Evolutionary conservation across 805 yeast genomes (phyloP).

Genomic region (Lachancea meyersii): DNA sequence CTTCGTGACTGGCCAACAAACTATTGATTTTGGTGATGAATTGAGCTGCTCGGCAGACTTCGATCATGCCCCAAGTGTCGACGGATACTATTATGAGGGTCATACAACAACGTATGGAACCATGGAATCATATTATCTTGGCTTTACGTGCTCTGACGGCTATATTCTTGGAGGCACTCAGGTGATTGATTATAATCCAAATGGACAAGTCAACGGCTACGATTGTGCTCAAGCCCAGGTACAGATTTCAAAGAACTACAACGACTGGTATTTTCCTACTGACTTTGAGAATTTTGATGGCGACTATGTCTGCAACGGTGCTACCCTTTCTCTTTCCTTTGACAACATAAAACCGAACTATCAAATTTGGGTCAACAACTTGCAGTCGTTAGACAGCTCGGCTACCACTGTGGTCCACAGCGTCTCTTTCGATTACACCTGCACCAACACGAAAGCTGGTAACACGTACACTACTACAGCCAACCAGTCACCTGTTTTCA

Average conservation of each 20-base stretch:
- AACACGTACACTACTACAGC: slow-evolving; percentile 19
- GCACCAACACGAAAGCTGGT: slow-evolving; percentile 26
- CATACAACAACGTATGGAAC: slow-evolving; percentile 32
- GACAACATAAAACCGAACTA: slow-evolving; percentile 23
- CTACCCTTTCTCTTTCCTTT: slow-evolving; percentile 18
- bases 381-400: slow-evolving; percentile 25
- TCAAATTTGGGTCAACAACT: slow-evolving; percentile 30
- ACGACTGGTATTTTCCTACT: slow-evolving; percentile 33
- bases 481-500: slow-evolving; percentile 9
- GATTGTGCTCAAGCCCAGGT: slow-evolving; percentile 19
- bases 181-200: slow-evolving; percentile 17
- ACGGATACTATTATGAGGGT: slow-evolving; percentile 20
- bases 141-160: slow-evolving; percentile 32
- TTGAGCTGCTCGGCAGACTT: slow-evolving; percentile 27
- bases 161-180: slow-evolving; percentile 26
- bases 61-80: slow-evolving; percentile 14
- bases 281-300: slow-evolving; percentile 14
- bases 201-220: slow-evolving; percentile 16
- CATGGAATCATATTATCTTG: slow-evolving; percentile 31
- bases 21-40: slow-evolving; percentile 22
- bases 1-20: slow-evolving; percentile 27
- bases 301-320: slow-evolving; percentile 21
- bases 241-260: slow-evolving; percentile 25
- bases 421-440: slow-evolving; percentile 18
- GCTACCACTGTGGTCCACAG: slow-evolving; percentile 20